These are phyloP conservation scores for Chamaenerion angustifolium DNA, from an alignment of 345 rosid genomes.

Conservation along the genomic window DNA sequence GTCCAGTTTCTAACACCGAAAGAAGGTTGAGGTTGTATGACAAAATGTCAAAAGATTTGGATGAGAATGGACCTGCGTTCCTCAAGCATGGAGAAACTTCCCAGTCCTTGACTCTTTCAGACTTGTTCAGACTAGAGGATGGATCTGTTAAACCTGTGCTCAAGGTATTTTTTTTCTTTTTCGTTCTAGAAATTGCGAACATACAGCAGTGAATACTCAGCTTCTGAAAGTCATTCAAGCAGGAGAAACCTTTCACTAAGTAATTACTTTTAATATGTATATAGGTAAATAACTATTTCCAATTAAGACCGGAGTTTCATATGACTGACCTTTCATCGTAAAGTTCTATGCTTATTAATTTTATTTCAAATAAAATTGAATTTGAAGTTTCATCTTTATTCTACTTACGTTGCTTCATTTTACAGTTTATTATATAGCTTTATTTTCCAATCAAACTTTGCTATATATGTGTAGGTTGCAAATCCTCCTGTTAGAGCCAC, in stretches of 20 bases:
- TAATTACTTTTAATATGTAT: no score
- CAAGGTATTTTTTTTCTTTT: slow-evolving; percentile 29
- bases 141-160: slow-evolving; percentile 52
- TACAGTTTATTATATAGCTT: neutral
- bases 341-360: neutral
- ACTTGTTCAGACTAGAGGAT: slow-evolving; percentile 55
- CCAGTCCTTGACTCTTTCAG: slow-evolving; percentile 69
- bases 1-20: slow-evolving; percentile 23
- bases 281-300: no score
- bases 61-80: slow-evolving; percentile 53
- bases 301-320: no score
- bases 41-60: slow-evolving; percentile 69
- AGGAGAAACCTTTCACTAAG: no score
- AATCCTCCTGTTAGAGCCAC: slow-evolving; percentile 88
- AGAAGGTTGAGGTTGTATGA: slow-evolving; percentile 50
- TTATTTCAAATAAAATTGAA: neutral
- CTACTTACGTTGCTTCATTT: neutral
- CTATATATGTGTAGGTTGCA: slow-evolving; percentile 37
- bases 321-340: no score
- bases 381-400: no score
- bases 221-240: no score
- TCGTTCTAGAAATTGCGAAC: no score
- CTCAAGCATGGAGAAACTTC: slow-evolving; percentile 84
- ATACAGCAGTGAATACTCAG: no score
- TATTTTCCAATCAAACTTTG: slow-evolving; percentile 4